These are phyloP conservation scores for Viridothelium virens DNA, from an alignment of 495 filamentous ascomycete species.

Conservation along the genomic window DNA sequence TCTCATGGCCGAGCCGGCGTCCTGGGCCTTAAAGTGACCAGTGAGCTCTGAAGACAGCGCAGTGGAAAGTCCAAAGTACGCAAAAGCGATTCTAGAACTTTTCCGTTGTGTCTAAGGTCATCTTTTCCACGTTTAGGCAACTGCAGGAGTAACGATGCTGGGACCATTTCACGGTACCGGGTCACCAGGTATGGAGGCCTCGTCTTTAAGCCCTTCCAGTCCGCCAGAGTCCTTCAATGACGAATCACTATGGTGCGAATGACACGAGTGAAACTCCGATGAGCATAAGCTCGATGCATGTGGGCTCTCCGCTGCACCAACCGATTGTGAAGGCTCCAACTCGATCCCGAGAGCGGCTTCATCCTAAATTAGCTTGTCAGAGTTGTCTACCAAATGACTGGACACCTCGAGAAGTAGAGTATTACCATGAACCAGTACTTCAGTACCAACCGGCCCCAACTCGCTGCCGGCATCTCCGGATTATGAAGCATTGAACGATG, in stretches of 20 bases:
- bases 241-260: neutral
- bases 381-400: too few species aligned
- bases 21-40: too few species aligned
- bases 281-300: slow-evolving; percentile 4
- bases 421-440: slow-evolving; percentile 8
- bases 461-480: neutral
- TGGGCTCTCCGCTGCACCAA: neutral
- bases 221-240: neutral
- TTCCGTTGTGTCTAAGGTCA: too few species aligned
- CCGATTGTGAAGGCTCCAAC: neutral
- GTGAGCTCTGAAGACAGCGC: too few species aligned
- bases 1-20: too few species aligned
- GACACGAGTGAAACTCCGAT: neutral
- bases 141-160: neutral
- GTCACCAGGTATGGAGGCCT: neutral
- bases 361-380: neutral
- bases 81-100: too few species aligned
- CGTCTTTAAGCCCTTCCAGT: neutral
- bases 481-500: slow-evolving; percentile 4
- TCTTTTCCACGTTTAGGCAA: neutral
- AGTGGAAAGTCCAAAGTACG: too few species aligned
- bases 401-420: too few species aligned
- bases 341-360: neutral
- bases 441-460: slow-evolving; percentile 1
- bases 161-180: neutral